Percentiles rank a stretch among this genome's conserved stretches.
Conservation (phyloP, 1,284 basidiomycete species). For the Stygiomarasmius scandens region DNA sequence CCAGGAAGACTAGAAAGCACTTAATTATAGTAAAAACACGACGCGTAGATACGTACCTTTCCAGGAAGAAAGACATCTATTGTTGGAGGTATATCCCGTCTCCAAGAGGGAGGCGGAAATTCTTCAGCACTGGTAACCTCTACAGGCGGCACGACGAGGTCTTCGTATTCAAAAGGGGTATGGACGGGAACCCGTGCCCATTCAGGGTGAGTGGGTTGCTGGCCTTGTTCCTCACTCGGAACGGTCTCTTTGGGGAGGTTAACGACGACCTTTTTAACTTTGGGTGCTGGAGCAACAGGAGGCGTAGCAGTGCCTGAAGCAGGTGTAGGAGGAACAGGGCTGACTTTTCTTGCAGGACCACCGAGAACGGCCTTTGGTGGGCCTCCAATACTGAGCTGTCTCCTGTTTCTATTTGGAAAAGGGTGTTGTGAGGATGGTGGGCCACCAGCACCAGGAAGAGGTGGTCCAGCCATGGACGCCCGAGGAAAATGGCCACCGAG, state of each 20-base stretch:
- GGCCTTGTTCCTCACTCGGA: slow-evolving; percentile 41
- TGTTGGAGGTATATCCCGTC: slow-evolving; percentile 56
- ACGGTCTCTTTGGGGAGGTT: slow-evolving; percentile 73
- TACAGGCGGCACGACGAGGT: slow-evolving; percentile 41
- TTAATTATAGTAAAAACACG: slow-evolving; percentile 6
- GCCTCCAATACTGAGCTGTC: slow-evolving; percentile 76
- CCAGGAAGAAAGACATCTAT: slow-evolving; percentile 83
- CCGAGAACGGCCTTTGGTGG: slow-evolving; percentile 82
- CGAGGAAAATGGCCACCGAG: slow-evolving; percentile 60
- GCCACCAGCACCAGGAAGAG: slow-evolving; percentile 13
- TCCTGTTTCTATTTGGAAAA: slow-evolving; percentile 54
- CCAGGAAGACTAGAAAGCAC: slow-evolving; percentile 60
- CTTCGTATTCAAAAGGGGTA: slow-evolving; percentile 41
- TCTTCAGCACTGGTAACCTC: slow-evolving; percentile 54
- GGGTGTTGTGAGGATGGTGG: slow-evolving; percentile 41
- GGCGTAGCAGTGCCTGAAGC: slow-evolving; percentile 14
- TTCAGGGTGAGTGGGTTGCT: slow-evolving; percentile 44
- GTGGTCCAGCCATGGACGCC: slow-evolving; percentile 48
- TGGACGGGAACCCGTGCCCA: slow-evolving; percentile 68
- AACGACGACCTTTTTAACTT: slow-evolving; percentile 68
- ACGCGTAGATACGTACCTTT: slow-evolving; percentile 52
- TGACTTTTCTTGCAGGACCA: slow-evolving; percentile 73
- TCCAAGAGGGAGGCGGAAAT: slow-evolving; percentile 66
- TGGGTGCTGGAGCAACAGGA: slow-evolving; percentile 35
- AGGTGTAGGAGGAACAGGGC: slow-evolving; percentile 54